Evolutionary conservation across 2,329 filamentous ascomycete genomes (phyloP), one percentile per base, ranked within the genome.

Genomic region (Alternaria arbusti): DNA sequence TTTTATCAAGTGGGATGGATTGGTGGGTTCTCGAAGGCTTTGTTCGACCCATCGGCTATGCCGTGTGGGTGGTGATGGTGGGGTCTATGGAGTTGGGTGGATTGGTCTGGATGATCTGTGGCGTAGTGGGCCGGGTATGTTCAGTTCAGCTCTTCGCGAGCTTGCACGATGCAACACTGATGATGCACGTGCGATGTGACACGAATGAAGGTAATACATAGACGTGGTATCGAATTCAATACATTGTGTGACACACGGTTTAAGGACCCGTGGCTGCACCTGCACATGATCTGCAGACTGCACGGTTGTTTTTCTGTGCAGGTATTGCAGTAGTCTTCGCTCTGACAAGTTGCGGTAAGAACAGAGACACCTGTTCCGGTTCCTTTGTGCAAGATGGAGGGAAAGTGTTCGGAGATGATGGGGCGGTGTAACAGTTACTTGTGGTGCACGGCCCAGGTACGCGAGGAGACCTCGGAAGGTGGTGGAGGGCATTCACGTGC

Each of bases 41-140:
- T 36, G 15, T 36, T 36, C n/a, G 22, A 43, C 40, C 36, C 44
- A 36, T 36, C 7, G 49, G 28, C 49, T 36, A 23, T 36, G 49
- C 28, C 15, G 28, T 36, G 44, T 46, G 17, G 44, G 44, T 46
- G 44, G 5, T 50, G 23, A n/a, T 54, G 30, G n/a, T 17, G 30
- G 49, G 49, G 43, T 22, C 23, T 13, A 43, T 51, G n/a, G 15
- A 51, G 15, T 36, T 54, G 60, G 46, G 49, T 30, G 52, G 30
- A 30, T 20, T 25, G 45, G 51, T 43, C 54, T 65, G 63, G 54
- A 59, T 6, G 25, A 50, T 44, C 4, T 56, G 63, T 62, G 63
- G 59, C 62, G 55, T 17, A 25, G 54, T 66, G 50, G 45, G 40
- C 44, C 23, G 17, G 40, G n/a, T 25, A 51, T 36, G 22, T 32